Evolutionary conservation across 768 basidiomycete species (phyloP), one percentile per base, ranked within the genome.

Genomic region (Tricholoma terreum): DNA sequence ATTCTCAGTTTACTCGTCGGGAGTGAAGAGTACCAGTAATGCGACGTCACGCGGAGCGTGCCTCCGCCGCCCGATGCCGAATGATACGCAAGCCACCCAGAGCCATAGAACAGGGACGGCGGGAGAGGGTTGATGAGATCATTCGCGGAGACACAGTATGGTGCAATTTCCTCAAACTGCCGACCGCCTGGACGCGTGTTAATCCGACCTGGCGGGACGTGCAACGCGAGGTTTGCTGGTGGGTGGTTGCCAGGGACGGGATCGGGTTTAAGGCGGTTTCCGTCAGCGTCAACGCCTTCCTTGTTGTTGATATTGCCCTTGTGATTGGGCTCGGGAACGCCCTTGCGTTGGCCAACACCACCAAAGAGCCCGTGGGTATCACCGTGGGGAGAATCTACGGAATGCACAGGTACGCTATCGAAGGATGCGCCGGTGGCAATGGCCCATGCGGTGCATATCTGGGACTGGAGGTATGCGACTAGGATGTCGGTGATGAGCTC

Each of bases 101-200:
- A 87, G 30, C 94, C 97, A 59, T 89, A 90, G 76, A 98, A 98
- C 63, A 98, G 74, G 30, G 91, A 92, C 0, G 88, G 85, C n/a
- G 96, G 96, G 0, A 98, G 80, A 1, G 97, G 97, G 74, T 98
- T 98, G 72, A 99, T 92, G 52, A 98, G 79, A 70, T 99, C 95
- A 72, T 98, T 96, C n/a, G 97, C 97, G 19, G 87, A 89, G 0
- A 92, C 94, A 71, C 97, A 98, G 75, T 81, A 94, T 6, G 96
- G 97, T 36, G 85, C 80, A 51, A 96, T 84, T 71, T 98, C 97
- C 69, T 90, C 84, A 70, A 89, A 96, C 3, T 83, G 77, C 1
- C 75, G 71, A 11, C 69, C 62, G 1, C 69, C 73, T 2, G 90
- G 90, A 2, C 81, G 83, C 6, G 84, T 83, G 57, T 80, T 82